These are phyloP conservation scores for Scheffersomyces quercinus DNA, from an alignment of 1,139 yeast species.

Conservation along the genomic window DNA sequence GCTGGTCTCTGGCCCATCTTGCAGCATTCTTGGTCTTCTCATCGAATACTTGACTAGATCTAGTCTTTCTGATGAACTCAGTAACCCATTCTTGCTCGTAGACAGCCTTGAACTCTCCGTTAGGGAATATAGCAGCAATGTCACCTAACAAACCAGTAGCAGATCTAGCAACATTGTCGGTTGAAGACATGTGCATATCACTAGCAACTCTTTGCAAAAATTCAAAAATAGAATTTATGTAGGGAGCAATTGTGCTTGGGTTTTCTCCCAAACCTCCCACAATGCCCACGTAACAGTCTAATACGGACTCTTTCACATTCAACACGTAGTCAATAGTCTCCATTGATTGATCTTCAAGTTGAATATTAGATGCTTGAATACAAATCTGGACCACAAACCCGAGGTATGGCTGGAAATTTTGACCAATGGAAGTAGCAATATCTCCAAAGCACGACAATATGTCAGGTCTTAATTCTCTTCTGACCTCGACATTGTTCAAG, in stretches of 20 bases:
- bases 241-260: slow-evolving; percentile 68
- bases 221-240: slow-evolving; percentile 67
- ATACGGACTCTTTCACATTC: slow-evolving; percentile 76
- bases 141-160: slow-evolving; percentile 92
- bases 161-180: slow-evolving; percentile 70
- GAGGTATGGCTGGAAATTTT: slow-evolving; percentile 71
- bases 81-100: slow-evolving; percentile 78
- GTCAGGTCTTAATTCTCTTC: slow-evolving; percentile 81
- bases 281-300: slow-evolving; percentile 94
- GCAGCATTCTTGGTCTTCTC: slow-evolving; percentile 83
- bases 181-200: slow-evolving; percentile 59
- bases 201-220: slow-evolving; percentile 61
- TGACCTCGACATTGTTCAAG: slow-evolving; percentile 64
- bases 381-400: slow-evolving; percentile 76
- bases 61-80: slow-evolving; percentile 72
- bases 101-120: slow-evolving; percentile 65
- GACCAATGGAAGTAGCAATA: slow-evolving; percentile 85
- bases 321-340: slow-evolving; percentile 80
- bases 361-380: slow-evolving; percentile 53
- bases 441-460: slow-evolving; percentile 96
- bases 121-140: slow-evolving; percentile 81
- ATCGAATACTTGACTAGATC: slow-evolving; percentile 60
- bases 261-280: slow-evolving; percentile 78
- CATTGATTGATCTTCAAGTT: slow-evolving; percentile 58
- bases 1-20: slow-evolving; percentile 94